Percentiles rank a stretch among this genome's conserved stretches.
Evolutionary conservation across 352 stramenopile genomes (phyloP).

Genomic region (Phytophthora fragariae): DNA sequence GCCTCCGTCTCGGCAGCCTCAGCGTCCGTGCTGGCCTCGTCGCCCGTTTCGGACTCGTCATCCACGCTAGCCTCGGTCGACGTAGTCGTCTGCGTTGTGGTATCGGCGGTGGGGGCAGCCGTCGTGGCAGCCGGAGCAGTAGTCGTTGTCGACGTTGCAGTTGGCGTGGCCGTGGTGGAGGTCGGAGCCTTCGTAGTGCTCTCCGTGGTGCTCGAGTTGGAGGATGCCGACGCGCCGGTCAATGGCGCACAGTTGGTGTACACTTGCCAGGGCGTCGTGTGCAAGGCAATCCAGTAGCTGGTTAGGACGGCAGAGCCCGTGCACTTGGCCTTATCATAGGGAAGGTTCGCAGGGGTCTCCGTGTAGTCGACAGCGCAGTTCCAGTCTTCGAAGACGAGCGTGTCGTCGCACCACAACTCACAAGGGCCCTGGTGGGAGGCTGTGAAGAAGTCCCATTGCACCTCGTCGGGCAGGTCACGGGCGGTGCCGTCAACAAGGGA

Average conservation of each 20-base stretch:
- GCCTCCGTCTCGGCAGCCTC: conserved; percentile 25
- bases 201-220: conserved; percentile 22
- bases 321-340: conserved; percentile 55
- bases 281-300: conserved; percentile 57
- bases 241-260: conserved; percentile 59
- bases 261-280: conserved; percentile 54
- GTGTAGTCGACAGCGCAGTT: conserved; percentile 50
- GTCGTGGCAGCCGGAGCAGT: conserved; percentile 19
- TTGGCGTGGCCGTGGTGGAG: conserved; percentile 10
- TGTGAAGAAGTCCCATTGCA: conserved; percentile 55
- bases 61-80: conserved; percentile 13
- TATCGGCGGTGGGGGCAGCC: conserved; percentile 9
- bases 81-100: conserved; percentile 9
- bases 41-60: conserved; percentile 4
- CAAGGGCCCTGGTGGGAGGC: conserved; percentile 51
- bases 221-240: conserved; percentile 13
- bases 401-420: conserved; percentile 56
- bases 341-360: conserved; percentile 41
- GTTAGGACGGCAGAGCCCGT: conserved; percentile 38
- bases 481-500: conserved; percentile 34
- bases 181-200: conserved; percentile 3
- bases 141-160: conserved; percentile 21
- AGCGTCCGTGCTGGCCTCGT: conserved; percentile 19
- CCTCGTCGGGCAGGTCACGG: conserved; percentile 33
- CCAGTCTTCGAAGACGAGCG: conserved; percentile 46